These are phyloP conservation scores for Pythium aristosporum DNA, from an alignment of 352 stramenopile genomes.

Conservation along the genomic window DNA sequence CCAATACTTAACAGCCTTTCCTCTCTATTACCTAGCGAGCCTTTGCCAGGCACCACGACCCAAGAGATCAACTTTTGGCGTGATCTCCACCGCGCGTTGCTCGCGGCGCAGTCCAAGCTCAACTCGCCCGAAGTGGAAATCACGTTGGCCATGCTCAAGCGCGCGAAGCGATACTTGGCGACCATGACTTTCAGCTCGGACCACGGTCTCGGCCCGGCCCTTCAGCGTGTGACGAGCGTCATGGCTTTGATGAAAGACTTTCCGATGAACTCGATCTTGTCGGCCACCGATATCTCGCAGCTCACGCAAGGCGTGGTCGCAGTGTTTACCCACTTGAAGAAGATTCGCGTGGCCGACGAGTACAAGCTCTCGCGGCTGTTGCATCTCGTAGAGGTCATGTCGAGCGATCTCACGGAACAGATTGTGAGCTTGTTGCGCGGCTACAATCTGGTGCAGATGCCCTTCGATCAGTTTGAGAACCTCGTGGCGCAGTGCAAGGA, in stretches of 20 bases:
- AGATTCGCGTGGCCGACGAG: constrained; percentile 86
- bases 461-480: constrained; percentile 83
- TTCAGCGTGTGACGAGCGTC: constrained; percentile 88
- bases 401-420: constrained; percentile 82
- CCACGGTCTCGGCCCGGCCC: constrained; percentile 79
- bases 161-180: constrained; percentile 89
- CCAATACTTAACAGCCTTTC: background rate
- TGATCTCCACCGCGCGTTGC: constrained; percentile 87
- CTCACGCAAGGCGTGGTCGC: constrained; percentile 75
- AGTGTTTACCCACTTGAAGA: constrained; percentile 90
- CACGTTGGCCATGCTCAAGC: constrained; percentile 90
- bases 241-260: constrained; percentile 94
- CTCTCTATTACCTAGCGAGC: constrained; percentile 40
- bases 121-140: constrained; percentile 90
- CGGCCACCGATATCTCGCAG: constrained; percentile 83
- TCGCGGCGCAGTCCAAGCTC: constrained; percentile 83
- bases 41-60: constrained; percentile 83
- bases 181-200: constrained; percentile 91
- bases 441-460: constrained; percentile 83
- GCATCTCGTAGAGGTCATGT: constrained; percentile 85
- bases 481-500: constrained; percentile 77
- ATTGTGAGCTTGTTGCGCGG: constrained; percentile 76
- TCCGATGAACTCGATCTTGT: constrained; percentile 91
- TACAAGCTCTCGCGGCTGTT: constrained; percentile 84
- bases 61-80: constrained; percentile 97